phyloP scores from a whole-genome alignment of 257 asterid genomes.

The Gardenia jasminoides region DNA sequence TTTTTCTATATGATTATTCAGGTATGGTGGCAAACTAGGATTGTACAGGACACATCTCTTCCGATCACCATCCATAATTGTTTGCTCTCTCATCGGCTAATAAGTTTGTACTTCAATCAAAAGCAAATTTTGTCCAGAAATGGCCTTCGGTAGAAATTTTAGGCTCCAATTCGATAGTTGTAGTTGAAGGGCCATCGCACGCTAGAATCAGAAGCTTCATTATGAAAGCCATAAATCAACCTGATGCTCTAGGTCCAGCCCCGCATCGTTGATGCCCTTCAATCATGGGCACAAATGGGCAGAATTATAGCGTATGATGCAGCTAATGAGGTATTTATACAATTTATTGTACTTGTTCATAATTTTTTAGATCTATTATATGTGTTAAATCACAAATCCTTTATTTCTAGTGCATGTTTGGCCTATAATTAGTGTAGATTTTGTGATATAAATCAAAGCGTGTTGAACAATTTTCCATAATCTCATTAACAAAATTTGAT shows the following conservation, averaged over 20 bases:
- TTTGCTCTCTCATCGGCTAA: constrained; percentile 39
- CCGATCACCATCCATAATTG: constrained; percentile 50
- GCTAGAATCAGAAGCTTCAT: constrained; percentile 42
- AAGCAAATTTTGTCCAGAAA: constrained; percentile 15
- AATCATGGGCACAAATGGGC: constrained; percentile 42
- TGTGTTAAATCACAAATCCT: too few species aligned
- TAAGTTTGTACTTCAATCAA: constrained; percentile 45
- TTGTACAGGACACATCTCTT: constrained; percentile 51
- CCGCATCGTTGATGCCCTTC: constrained; percentile 33
- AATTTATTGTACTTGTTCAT: too few species aligned
- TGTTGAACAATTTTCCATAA: too few species aligned
- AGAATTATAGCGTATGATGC: constrained; percentile 36
- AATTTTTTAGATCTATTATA: too few species aligned
- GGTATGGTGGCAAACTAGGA: constrained; percentile 56
- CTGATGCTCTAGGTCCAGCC: constrained; percentile 62
- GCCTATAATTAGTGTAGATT: too few species aligned
- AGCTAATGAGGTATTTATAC: constrained; percentile 41
- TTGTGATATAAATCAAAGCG: too few species aligned
- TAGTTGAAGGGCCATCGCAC: constrained; percentile 38
- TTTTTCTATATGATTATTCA: constrained; percentile 7
- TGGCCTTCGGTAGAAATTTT: constrained; percentile 42
- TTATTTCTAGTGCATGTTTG: too few species aligned
- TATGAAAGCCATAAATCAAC: constrained; percentile 43
- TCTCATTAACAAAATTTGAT: too few species aligned
- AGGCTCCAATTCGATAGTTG: constrained; percentile 30